Conservation (phyloP, 108 stramenopile species). For the Skeletonema menzelii region DNA sequence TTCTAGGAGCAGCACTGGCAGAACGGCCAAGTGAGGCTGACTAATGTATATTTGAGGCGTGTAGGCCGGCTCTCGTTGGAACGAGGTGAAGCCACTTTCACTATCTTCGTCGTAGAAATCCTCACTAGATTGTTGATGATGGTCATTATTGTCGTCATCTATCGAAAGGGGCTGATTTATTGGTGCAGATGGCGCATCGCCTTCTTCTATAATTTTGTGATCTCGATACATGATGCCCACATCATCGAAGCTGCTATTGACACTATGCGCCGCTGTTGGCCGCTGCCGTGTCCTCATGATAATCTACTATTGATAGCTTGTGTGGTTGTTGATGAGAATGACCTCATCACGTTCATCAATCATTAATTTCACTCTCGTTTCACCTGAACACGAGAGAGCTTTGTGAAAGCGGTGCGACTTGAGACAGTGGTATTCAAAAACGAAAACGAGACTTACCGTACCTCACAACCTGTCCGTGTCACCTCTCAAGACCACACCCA, state of each 20-base stretch:
- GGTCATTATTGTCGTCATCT: not conserved
- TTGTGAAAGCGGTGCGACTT: too few species aligned
- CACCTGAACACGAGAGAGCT: too few species aligned
- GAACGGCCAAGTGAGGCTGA: slow-evolving; percentile 69
- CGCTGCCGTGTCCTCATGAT: not conserved
- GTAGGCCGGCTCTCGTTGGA: not conserved
- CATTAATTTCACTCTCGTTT: too few species aligned
- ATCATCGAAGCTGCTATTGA: not conserved
- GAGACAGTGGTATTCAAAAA: too few species aligned
- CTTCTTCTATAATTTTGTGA: not conserved
- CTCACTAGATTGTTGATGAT: not conserved
- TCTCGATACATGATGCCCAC: not conserved
- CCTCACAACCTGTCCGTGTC: too few species aligned
- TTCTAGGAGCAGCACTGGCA: slow-evolving; percentile 94
- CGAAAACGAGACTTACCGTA: too few species aligned
- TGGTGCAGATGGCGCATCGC: not conserved
- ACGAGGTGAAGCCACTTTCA: not conserved
- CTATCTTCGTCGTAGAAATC: not conserved
- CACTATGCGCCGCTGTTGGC: not conserved
- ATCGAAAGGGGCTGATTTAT: not conserved
- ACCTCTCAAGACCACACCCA: too few species aligned
- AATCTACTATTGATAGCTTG: too few species aligned
- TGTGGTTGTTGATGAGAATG: too few species aligned
- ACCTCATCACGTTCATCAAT: too few species aligned
- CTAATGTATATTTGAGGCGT: not conserved